Evolutionary conservation across 2,329 filamentous ascomycete genomes (phyloP).

Genomic region (Helicocarpus griseus): DNA sequence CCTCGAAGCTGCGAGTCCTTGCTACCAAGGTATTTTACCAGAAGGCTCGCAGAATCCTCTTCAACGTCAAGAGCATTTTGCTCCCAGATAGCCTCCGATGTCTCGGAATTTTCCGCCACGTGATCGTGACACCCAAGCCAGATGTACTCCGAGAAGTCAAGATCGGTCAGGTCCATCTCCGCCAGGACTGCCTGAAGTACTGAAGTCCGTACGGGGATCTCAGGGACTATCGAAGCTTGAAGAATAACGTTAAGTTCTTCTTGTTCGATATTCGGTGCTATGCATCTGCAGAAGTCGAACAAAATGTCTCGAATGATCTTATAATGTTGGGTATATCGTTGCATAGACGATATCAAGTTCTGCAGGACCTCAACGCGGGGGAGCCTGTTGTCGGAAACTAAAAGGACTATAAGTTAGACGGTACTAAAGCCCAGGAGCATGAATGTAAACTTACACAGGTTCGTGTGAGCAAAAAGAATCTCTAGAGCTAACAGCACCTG

Average conservation of each 20-base stretch:
- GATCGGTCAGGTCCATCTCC: constrained; percentile 83
- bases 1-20: constrained; percentile 72
- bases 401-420: constrained; percentile 12
- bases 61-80: constrained; percentile 72
- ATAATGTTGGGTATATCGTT: constrained; percentile 84
- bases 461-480: constrained; percentile 79
- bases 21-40: constrained; percentile 70
- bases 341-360: constrained; percentile 70
- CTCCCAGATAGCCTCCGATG: constrained; percentile 87
- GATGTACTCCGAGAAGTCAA: constrained; percentile 78
- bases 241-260: constrained; percentile 69
- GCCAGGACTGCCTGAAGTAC: constrained; percentile 83
- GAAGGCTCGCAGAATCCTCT: constrained; percentile 53
- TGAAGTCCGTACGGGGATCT: constrained; percentile 70
- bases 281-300: constrained; percentile 70
- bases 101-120: constrained; percentile 71
- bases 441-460: constrained; percentile 47
- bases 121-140: constrained; percentile 93
- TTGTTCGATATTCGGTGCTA: constrained; percentile 68
- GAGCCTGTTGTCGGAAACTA: constrained; percentile 57
- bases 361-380: constrained; percentile 66
- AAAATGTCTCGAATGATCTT: constrained; percentile 91
- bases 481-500: constrained; percentile 85
- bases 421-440: constrained; percentile 2
- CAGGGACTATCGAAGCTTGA: constrained; percentile 66